Evolutionary conservation across 345 rosid genomes (phyloP), one percentile per base, ranked within the genome.

Genomic region (Arabidopsis thaliana): DNA sequence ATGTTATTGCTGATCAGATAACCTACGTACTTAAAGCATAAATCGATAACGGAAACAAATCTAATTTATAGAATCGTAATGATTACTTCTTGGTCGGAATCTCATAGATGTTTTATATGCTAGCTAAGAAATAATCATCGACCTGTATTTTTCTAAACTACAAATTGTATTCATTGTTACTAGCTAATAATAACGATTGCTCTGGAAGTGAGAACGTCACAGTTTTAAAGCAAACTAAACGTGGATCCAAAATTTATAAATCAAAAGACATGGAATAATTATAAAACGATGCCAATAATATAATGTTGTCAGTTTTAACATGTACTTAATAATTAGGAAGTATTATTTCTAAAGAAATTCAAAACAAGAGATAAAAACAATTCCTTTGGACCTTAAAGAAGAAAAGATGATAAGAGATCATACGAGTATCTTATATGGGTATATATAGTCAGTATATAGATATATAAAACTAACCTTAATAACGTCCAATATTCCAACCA

Each of bases 101-200:
- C 71, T 9, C 55, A 30, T 30, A 33, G 69, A 45, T 64, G 55
- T 45, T 63, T 63, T 63, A 45, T 28, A 46, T 67, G 60, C 6
- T 67, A 14, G 60, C 71, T 67, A 37, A 24, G 49, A 32, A 32
- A 51, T 67, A 51, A 67, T 67, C 60, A 67, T 40, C 5, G 23
- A 37, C 6, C 30, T 66, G 44, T 48, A 6, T 6, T 38, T 41
- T 42, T 14, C 34, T 41, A 9, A 48, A 14, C 22, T 24, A 62
- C 23, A 10, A 37, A 20, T 33, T 33, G 9, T 46, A 33, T 30
- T 16, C 10, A 37, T 9, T 59, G 7, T 5, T 41, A 65, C 23
- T 16, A 16, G 20, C 20, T 10, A 16, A 33, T 65, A 20, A 20
- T 33, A 65, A 65, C 22, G 32, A 34, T 4, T 14, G 23, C 12